Evolutionary conservation across 129 eudicot genomes (phyloP).

Genomic region (Flaveria brownii): DNA sequence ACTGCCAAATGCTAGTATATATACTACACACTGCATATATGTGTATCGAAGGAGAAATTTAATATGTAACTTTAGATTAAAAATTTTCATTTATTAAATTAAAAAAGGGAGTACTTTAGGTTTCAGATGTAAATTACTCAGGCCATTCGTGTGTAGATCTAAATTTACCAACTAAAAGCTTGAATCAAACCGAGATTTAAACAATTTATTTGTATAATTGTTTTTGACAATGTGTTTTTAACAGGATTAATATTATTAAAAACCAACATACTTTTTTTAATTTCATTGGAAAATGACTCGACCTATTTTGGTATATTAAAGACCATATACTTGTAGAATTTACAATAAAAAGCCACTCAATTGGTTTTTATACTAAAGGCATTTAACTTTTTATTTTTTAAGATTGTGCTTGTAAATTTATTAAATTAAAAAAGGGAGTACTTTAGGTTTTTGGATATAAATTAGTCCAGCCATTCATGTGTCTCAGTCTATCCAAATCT

Average conservation of each 20-base stretch:
- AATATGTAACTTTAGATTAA: not conserved
- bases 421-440: too few species aligned
- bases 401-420: too few species aligned
- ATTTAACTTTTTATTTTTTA: too few species aligned
- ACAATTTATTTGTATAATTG: too few species aligned
- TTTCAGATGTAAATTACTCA: not conserved
- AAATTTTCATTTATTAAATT: too few species aligned
- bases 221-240: not conserved
- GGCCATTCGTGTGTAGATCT: not conserved
- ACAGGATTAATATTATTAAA: not conserved
- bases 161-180: not conserved
- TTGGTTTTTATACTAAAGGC: too few species aligned
- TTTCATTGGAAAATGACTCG: not conserved
- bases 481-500: too few species aligned
- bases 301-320: not conserved
- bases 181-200: not conserved
- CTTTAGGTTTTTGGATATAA: too few species aligned
- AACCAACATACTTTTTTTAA: not conserved
- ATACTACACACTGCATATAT: constrained; percentile 3
- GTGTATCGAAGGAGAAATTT: not conserved
- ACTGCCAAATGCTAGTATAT: constrained; percentile 16
- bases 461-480: too few species aligned
- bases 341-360: too few species aligned
- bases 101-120: not conserved
- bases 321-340: too few species aligned